Evolutionary conservation across 108 stramenopile species (phyloP).

Genomic region (Conticribra weissflogii): DNA sequence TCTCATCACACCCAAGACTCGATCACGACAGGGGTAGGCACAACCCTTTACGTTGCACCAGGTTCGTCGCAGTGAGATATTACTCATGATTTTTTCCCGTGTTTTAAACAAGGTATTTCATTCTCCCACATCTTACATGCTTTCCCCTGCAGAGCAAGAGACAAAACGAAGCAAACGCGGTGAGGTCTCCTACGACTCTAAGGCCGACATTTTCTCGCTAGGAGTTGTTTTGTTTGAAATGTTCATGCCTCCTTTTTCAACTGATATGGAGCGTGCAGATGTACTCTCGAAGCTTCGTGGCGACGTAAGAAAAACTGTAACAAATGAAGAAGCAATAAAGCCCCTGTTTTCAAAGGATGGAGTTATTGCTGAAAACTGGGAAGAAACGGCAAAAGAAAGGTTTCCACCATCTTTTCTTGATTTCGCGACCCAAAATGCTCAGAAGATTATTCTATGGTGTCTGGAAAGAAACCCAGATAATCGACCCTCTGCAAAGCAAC

Average conservation of each 20-base stretch:
- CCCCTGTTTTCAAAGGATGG: conserved; percentile 37
- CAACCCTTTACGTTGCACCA: conserved; percentile 75
- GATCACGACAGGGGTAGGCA: conserved; percentile 85
- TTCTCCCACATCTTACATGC: too few species aligned
- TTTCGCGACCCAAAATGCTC: conserved; percentile 60
- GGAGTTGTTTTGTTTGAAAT: conserved; percentile 83
- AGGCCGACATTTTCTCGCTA: conserved; percentile 83
- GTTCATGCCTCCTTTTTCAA: conserved; percentile 69
- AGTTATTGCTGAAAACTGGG: conserved; percentile 27
- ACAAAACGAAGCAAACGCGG: too few species aligned
- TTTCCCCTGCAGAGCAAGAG: too few species aligned
- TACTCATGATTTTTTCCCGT: too few species aligned
- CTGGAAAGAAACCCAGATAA: conserved; percentile 61
- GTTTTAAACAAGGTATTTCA: too few species aligned
- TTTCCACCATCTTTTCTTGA: conserved; percentile 60
- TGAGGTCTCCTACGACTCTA: conserved; percentile 60
- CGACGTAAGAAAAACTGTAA: conserved; percentile 16
- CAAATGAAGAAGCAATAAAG: conserved; percentile 33
- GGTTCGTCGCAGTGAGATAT: conserved; percentile 61
- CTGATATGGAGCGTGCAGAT: conserved; percentile 22
- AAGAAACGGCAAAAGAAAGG: conserved; percentile 35
- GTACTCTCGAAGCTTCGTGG: conserved; percentile 55
- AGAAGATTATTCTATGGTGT: conserved; percentile 80
- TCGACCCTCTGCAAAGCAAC: conserved; percentile 66
- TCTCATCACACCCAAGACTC: conserved; percentile 49